A percentile compares a stretch with the other conserved stretches of the same genome.
These are phyloP conservation scores for Citrullus mucosospermus DNA, from an alignment of 306 rosid genomes.

Conservation along the genomic window DNA sequence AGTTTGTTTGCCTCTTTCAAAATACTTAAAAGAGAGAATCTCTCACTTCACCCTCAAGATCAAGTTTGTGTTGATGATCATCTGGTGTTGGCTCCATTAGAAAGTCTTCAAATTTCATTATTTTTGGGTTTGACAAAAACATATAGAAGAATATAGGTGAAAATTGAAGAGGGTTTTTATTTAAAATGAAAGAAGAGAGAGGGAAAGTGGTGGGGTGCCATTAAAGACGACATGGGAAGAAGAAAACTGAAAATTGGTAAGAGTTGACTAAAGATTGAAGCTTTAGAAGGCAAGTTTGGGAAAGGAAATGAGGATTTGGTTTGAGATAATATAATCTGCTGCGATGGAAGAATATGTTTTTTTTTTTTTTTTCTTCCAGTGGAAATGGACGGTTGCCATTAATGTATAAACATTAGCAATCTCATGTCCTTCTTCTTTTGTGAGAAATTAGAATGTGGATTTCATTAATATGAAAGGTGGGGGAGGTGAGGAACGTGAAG, in stretches of 20 bases:
- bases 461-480: neutral
- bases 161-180: neutral
- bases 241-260: neutral
- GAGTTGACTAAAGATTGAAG: neutral
- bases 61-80: constrained; percentile 33
- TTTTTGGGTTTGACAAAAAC: neutral
- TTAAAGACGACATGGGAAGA: constrained; percentile 9
- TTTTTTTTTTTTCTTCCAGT: neutral
- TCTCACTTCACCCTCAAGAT: constrained; percentile 58
- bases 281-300: neutral
- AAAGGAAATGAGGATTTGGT: constrained; percentile 1
- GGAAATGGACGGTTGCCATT: constrained; percentile 14
- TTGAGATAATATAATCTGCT: neutral
- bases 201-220: constrained; percentile 25
- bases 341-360: constrained; percentile 26
- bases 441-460: neutral
- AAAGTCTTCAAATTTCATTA: constrained; percentile 76
- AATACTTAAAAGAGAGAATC: neutral
- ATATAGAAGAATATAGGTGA: neutral
- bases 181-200: neutral
- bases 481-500: constrained; percentile 33
- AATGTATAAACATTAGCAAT: neutral
- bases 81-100: constrained; percentile 42
- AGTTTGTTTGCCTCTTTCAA: neutral
- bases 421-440: neutral